Evolutionary conservation across 306 rosid genomes (phyloP).

Genomic region (Cyamopsis tetragonoloba): DNA sequence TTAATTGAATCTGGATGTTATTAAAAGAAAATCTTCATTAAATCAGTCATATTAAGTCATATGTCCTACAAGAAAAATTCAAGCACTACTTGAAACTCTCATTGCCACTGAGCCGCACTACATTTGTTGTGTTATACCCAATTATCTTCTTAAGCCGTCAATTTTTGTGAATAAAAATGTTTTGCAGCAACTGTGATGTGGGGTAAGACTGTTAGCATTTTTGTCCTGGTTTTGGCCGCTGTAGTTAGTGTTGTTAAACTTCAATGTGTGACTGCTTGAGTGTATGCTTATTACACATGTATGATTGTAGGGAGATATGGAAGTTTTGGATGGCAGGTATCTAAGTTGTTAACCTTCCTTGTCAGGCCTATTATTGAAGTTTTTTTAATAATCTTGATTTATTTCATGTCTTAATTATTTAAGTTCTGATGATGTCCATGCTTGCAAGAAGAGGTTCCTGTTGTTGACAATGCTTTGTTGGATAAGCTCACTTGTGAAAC

Average conservation of each 20-base stretch:
- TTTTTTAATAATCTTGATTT: conserved; percentile 23
- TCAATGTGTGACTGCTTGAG: background rate
- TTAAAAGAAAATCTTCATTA: too few species aligned
- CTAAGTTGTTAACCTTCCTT: conserved; percentile 14
- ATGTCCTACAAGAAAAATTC: conserved; percentile 87
- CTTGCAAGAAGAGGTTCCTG: conserved; percentile 95
- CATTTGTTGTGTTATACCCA: conserved; percentile 99
- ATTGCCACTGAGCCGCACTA: conserved; percentile 95
- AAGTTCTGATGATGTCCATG: conserved; percentile 80
- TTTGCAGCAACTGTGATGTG: conserved; percentile 92
- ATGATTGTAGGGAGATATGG: conserved; percentile 87
- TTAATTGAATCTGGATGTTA: too few species aligned
- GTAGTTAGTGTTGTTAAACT: conserved; percentile 15
- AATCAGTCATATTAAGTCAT: too few species aligned
- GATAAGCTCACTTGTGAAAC: conserved; percentile 82
- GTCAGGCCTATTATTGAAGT: conserved; percentile 19
- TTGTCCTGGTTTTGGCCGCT: conserved; percentile 15
- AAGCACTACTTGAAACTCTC: conserved; percentile 85
- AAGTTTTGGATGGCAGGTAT: conserved; percentile 81
- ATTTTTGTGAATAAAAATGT: conserved; percentile 90
- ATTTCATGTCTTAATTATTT: conserved; percentile 21
- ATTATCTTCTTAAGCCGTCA: conserved; percentile 89
- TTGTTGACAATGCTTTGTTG: conserved; percentile 71
- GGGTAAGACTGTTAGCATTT: conserved; percentile 60
- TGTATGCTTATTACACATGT: conserved; percentile 21